Conservation (phyloP, 2,329 filamentous ascomycete genomes). For the Pseudocercospora macadamiae region DNA sequence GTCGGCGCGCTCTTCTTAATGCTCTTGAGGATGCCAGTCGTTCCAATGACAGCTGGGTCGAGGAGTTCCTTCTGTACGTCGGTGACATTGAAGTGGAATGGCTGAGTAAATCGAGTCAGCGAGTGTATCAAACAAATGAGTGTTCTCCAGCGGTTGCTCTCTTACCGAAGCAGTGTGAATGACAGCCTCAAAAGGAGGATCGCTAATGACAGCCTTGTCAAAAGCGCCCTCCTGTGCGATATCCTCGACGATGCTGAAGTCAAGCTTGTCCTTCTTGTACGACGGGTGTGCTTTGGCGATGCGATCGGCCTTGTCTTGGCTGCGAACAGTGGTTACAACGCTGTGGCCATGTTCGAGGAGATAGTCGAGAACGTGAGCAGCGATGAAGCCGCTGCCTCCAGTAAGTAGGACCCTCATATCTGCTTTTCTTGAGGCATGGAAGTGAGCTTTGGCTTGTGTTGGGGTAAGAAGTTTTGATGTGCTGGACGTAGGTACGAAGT, state of each 20-base stretch:
- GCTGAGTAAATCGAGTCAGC: slow-evolving; percentile 36
- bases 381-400: slow-evolving; percentile 66
- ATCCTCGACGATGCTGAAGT: slow-evolving; percentile 71
- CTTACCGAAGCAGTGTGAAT: slow-evolving; percentile 67
- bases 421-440: slow-evolving; percentile 11
- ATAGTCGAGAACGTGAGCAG: slow-evolving; percentile 64
- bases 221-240: slow-evolving; percentile 73
- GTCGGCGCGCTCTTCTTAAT: slow-evolving; percentile 63
- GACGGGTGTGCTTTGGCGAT: slow-evolving; percentile 59
- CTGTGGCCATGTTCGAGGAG: slow-evolving; percentile 60
- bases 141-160: too few relatives aligned
- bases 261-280: slow-evolving; percentile 59
- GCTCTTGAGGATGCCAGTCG: slow-evolving; percentile 63
- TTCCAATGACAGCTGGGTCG: slow-evolving; percentile 66
- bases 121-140: too few relatives aligned
- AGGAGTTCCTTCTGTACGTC: slow-evolving; percentile 67
- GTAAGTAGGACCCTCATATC: slow-evolving; percentile 39
- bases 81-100: slow-evolving; percentile 75
- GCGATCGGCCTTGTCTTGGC: slow-evolving; percentile 63
- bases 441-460: neutral
- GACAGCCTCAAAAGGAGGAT: slow-evolving; percentile 71
- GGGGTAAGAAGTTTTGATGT: neutral
- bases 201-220: slow-evolving; percentile 60
- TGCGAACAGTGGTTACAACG: slow-evolving; percentile 65
- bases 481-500: neutral